phyloP scores from a whole-genome alignment of 306 rosid genomes.

The Sicyos baderoa region DNA sequence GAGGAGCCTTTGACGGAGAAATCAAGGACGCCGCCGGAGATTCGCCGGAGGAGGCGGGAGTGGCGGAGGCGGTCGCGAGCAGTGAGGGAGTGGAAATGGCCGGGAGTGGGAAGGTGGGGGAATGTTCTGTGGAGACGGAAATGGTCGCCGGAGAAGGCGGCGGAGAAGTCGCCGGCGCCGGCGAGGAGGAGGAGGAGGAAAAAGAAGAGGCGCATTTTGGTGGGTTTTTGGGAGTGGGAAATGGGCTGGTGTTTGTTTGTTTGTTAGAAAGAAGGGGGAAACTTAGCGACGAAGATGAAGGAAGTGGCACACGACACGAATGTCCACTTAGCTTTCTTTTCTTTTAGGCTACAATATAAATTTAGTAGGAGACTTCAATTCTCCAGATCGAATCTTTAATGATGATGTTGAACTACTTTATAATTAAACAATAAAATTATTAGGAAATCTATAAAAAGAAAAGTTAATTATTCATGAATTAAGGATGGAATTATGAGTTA shows the following conservation, averaged over 20 bases:
- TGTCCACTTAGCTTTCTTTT: too few relatives aligned
- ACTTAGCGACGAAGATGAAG: slow-evolving; percentile 25
- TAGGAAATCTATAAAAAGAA: too few relatives aligned
- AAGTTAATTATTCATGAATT: too few relatives aligned
- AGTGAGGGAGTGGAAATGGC: slow-evolving; percentile 43
- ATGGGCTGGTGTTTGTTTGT: too few relatives aligned
- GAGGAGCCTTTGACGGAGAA: slow-evolving; percentile 67
- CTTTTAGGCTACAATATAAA: too few relatives aligned
- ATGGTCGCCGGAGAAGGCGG: slow-evolving; percentile 29
- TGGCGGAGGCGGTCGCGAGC: slow-evolving; percentile 67
- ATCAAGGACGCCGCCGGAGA: slow-evolving; percentile 48
- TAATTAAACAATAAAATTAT: too few relatives aligned
- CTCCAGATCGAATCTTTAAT: too few relatives aligned
- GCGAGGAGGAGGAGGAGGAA: slow-evolving; percentile 19
- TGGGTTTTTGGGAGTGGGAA: background rate
- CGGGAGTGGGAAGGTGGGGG: slow-evolving; percentile 38
- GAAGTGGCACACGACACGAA: slow-evolving; percentile 11
- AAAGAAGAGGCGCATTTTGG: slow-evolving; percentile 37
- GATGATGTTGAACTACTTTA: too few relatives aligned
- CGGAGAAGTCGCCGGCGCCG: slow-evolving; percentile 20
- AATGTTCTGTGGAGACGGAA: slow-evolving; percentile 52
- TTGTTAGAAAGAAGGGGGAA: slow-evolving; percentile 15
- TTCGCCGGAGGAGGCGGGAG: slow-evolving; percentile 49
- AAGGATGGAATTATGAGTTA: too few relatives aligned
- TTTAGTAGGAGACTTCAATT: too few relatives aligned